phyloP scores from a whole-genome alignment of 495 filamentous ascomycete genomes.

The Hypoxylon trugodes region DNA sequence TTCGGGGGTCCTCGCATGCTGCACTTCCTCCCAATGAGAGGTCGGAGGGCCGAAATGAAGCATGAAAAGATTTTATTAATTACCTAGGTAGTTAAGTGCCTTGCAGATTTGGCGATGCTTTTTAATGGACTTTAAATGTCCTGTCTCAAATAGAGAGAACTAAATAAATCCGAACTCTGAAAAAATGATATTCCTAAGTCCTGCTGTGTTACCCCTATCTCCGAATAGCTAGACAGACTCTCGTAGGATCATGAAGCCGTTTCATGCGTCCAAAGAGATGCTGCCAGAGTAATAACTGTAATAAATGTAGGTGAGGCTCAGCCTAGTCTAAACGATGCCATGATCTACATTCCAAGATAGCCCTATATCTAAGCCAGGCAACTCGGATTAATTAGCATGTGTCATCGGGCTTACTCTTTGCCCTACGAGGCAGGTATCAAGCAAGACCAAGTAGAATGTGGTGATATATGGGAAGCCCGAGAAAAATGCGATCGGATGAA shows the following conservation, averaged over 20 bases:
- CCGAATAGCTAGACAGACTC: not conserved
- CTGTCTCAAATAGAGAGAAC: too few species aligned
- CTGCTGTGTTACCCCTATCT: not conserved
- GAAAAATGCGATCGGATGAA: not conserved
- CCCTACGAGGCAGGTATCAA: not conserved
- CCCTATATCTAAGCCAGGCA: not conserved
- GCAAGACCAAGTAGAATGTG: not conserved
- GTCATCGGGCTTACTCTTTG: not conserved
- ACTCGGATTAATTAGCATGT: slow-evolving; percentile 1
- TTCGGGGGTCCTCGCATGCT: too few species aligned
- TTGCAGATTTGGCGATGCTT: not conserved
- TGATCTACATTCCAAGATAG: slow-evolving; percentile 19
- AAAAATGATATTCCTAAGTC: not conserved
- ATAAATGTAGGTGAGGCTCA: slow-evolving; percentile 16
- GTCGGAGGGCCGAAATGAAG: too few species aligned
- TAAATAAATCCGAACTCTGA: not conserved
- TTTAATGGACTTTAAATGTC: too few species aligned
- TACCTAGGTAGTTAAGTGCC: too few species aligned
- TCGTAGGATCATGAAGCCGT: not conserved
- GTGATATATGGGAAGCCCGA: not conserved
- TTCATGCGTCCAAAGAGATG: slow-evolving; percentile 1
- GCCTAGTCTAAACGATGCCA: slow-evolving; percentile 8
- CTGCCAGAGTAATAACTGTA: not conserved
- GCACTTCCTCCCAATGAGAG: too few species aligned
- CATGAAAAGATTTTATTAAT: too few species aligned